Base-by-base conservation (phyloP, 805 yeast species). In the Barnettozyma sucrosica region DNA sequence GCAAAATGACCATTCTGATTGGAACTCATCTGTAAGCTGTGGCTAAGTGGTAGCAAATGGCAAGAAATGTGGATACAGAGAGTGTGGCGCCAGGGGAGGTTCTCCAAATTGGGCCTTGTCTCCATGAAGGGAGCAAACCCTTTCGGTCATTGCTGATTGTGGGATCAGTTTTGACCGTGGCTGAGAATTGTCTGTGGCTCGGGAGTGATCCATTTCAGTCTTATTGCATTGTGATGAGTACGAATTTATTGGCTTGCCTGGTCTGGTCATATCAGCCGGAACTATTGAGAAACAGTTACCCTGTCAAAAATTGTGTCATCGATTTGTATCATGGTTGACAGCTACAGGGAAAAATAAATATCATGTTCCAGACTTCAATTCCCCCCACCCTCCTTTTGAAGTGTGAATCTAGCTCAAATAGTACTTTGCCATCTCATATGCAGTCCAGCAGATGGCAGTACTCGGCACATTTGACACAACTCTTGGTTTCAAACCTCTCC, bases 371-470 rank as follows among this genome's bases (percentile, higher is more conserved):
- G 36, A 6, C n/a, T n/a, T n/a, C n/a, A n/a, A n/a, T n/a, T n/a
- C n/a, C n/a, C n/a, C n/a, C n/a, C n/a, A n/a, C n/a, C n/a, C n/a
- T n/a, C n/a, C n/a, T n/a, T n/a, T 10, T 25, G 5, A 21, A 20
- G 25, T 11, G n/a, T n/a, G n/a, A n/a, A n/a, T 20, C 25, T 21
- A 36, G 9, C 4, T 36, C 43, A 70, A 52, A 47, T 67, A 66
- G 53, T 66, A 69, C 49, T 92, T 92, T 39, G 97, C 97, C 95
- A 89, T 89, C 66, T 92, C 99, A 66, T 92, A 92, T 21, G 96
- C 89, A 2, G 98, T 92, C 98, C 98, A 92, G 57, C 95, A 83
- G 51, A 92, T 89, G 18, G 98, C 98, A 11, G 98, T 92, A 42
- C 93, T 81, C 19, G 99, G 99, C 63, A 92, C 89, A 66, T 89